Conservation (phyloP, 176 grass and related monocot species). For the Guadua angustifolia region DNA sequence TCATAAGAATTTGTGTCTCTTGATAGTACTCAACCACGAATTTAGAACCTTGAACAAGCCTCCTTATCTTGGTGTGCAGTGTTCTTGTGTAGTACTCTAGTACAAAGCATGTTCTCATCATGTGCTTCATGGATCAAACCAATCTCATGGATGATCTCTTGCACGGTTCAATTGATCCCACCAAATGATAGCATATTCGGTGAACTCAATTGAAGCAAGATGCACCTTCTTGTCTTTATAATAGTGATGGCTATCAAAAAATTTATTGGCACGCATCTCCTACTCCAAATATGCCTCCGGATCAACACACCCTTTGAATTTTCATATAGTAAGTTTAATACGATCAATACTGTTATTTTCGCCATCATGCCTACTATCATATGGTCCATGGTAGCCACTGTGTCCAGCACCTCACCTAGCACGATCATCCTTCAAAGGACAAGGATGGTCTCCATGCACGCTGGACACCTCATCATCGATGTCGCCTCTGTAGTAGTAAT, state of each 20-base stretch:
- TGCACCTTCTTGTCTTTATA: neutral
- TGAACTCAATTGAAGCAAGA: neutral
- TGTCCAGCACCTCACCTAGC: no score
- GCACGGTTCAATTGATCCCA: neutral
- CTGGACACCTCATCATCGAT: no score
- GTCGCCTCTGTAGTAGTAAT: no score
- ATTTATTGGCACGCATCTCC: neutral
- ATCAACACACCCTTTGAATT: neutral
- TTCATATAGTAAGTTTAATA: neutral
- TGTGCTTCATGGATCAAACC: neutral
- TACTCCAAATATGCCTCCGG: neutral
- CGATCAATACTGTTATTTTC: neutral
- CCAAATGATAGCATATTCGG: neutral
- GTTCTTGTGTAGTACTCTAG: neutral
- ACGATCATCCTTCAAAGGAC: no score
- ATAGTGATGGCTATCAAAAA: neutral
- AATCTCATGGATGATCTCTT: neutral
- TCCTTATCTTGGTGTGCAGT: neutral
- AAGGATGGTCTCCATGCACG: no score
- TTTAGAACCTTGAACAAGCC: neutral
- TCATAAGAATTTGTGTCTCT: neutral
- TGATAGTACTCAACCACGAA: neutral
- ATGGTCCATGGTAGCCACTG: no score
- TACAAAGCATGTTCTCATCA: neutral
- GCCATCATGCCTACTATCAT: no score